phyloP scores from a whole-genome alignment of 1,284 basidiomycete genomes.

The Trichosporon ovoides region DNA sequence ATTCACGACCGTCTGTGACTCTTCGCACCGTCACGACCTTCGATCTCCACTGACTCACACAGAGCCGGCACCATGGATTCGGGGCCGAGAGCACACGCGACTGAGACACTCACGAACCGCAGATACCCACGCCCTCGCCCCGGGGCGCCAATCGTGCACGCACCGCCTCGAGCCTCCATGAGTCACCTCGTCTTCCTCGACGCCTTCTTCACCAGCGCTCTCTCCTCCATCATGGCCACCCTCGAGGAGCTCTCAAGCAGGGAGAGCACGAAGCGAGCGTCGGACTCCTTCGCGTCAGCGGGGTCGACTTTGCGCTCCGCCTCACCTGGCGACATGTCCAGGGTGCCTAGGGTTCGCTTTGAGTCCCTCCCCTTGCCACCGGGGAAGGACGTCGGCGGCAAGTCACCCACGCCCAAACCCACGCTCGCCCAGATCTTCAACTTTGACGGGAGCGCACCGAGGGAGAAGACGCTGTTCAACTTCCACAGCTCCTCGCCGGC shows the following conservation, averaged over 20 bases:
- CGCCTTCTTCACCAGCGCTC: not conserved
- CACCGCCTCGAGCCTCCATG: not conserved
- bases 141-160: not conserved
- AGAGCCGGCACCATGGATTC: too few relatives aligned
- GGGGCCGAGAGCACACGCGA: too few relatives aligned
- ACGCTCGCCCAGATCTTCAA: slow-evolving; percentile 3
- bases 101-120: too few relatives aligned
- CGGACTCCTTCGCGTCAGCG: not conserved
- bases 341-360: not conserved
- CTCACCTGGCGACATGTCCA: not conserved
- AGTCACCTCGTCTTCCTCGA: not conserved
- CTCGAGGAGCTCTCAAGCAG: not conserved
- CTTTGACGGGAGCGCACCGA: not conserved
- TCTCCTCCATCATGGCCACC: not conserved
- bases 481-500: not conserved
- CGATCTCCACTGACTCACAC: too few relatives aligned
- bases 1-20: too few relatives aligned
- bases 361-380: not conserved
- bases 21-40: too few relatives aligned
- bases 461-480: not conserved
- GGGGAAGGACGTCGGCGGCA: not conserved
- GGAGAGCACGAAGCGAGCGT: not conserved
- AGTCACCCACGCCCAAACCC: not conserved
- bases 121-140: not conserved
- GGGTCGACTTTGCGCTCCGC: slow-evolving; percentile 1